Evolutionary conservation across 2,329 filamentous ascomycete species (phyloP), one percentile per base, ranked within the genome.

Genomic region (Trichoderma semiorbis): DNA sequence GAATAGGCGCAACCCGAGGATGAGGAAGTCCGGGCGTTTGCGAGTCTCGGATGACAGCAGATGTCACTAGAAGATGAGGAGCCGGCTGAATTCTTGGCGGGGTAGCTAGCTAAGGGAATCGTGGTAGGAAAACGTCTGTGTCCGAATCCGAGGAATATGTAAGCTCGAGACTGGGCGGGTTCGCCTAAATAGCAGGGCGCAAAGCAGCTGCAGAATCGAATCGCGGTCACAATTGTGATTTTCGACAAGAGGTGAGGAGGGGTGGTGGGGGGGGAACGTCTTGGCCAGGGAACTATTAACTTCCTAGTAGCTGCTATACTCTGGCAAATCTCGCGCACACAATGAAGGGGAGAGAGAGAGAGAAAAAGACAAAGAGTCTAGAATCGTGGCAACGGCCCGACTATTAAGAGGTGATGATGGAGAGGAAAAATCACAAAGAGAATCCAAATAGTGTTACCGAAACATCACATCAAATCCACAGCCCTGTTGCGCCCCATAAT

Each of bases 401-500:
- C 55, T 58, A 30, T 30, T 58, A 32, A 58, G 16, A 58, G 10
- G 16, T 39, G 55, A 32, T 32, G 55, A 58, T 58, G 55, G 30
- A 32, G 16, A 32, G 18, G 18, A 6, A 18, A 30, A 28, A 58
- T 11, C 10, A 32, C 28, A 60, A n/a, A 47, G 43, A 21, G 7
- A 60, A 30, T n/a, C 26, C 28, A 30, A 60, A 32, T 18, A 60
- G n/a, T 30, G 7, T 60, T 30, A 21, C 28, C 55, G 30, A 60
- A 30, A 58, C 36, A 39, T 18, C 36, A 30, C 58, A 24, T 24
- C 30, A 34, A 18, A 16, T 61, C 30, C 58, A 36, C 58, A 61
- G 58, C 58, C 66, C 66, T 57, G 53, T 36, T 69, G 14, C 5
- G 66, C 66, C 66, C 66, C 66, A 69, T 61, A 50, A 34, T 34